Percentiles rank a stretch among this genome's conserved stretches.
Conservation (phyloP, 2,329 filamentous ascomycete species). For the Neoarthrinium moseri region DNA sequence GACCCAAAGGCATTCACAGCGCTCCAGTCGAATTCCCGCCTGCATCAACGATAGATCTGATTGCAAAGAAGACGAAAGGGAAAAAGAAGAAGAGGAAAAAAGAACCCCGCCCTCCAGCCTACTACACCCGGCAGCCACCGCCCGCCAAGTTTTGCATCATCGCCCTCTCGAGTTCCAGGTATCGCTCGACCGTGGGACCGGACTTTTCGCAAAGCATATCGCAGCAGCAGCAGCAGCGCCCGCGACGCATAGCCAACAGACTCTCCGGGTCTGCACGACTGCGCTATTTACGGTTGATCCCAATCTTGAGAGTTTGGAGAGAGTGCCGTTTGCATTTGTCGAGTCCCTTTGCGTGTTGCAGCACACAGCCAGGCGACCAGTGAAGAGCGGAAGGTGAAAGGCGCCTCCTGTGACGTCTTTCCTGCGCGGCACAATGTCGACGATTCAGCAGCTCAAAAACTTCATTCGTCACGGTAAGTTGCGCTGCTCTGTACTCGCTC, state of each 20-base stretch:
- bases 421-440: constrained; percentile 46
- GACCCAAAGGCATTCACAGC: not conserved
- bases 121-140: not conserved
- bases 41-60: not conserved
- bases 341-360: constrained; percentile 1
- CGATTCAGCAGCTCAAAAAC: constrained; percentile 95
- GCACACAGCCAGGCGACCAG: constrained; percentile 1
- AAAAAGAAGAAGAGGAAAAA: not conserved
- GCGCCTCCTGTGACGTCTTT: constrained; percentile 20
- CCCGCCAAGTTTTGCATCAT: not conserved
- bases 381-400: constrained; percentile 3
- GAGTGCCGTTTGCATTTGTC: not conserved
- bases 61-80: constrained; percentile 1
- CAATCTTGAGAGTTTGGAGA: not conserved
- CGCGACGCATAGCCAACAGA: no score
- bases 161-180: no score
- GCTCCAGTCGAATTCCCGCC: not conserved
- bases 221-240: no score
- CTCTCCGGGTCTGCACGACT: not conserved
- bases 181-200: no score
- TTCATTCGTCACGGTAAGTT: constrained; percentile 85
- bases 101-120: not conserved
- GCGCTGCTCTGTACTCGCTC: constrained; percentile 6
- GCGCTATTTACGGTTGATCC: not conserved
- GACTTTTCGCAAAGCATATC: no score